Evolutionary conservation across 352 stramenopile species (phyloP).

Genomic region (Globisporangium viniferum): DNA sequence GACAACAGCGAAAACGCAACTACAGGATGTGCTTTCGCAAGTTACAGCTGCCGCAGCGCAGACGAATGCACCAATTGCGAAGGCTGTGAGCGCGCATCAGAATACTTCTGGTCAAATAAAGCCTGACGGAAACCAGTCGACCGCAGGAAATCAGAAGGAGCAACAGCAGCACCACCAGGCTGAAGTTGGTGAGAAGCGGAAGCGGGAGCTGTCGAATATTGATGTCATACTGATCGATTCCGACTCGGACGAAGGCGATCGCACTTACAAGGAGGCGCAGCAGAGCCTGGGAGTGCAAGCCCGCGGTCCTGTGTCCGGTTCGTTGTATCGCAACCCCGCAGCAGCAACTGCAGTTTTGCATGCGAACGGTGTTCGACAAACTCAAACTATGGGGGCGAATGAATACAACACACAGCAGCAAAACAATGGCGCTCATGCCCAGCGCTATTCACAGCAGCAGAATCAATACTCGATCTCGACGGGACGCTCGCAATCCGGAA

Average conservation of each 20-base stretch:
- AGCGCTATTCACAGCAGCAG: background rate
- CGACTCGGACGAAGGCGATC: conserved; percentile 28
- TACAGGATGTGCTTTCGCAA: background rate
- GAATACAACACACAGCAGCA: background rate
- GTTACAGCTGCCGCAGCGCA: background rate
- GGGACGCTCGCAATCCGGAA: background rate
- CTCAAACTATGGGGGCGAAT: background rate
- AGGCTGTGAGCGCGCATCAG: background rate
- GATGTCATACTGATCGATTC: conserved; percentile 69
- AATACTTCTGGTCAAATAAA: background rate
- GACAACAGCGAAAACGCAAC: background rate
- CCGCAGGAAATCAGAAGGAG: background rate
- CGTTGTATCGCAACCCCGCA: background rate
- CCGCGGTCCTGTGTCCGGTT: background rate
- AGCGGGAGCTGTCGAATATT: conserved; percentile 27
- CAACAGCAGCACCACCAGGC: background rate
- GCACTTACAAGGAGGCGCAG: background rate
- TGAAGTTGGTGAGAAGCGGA: conserved; percentile 34
- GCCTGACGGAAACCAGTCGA: background rate
- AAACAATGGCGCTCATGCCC: background rate
- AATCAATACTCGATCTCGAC: background rate
- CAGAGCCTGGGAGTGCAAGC: background rate
- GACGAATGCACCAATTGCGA: background rate
- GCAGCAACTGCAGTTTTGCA: background rate
- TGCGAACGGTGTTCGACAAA: background rate